Base-by-base conservation (phyloP, 2,329 filamentous ascomycete genomes). In the Emmonsiellopsis sp. region DNA sequence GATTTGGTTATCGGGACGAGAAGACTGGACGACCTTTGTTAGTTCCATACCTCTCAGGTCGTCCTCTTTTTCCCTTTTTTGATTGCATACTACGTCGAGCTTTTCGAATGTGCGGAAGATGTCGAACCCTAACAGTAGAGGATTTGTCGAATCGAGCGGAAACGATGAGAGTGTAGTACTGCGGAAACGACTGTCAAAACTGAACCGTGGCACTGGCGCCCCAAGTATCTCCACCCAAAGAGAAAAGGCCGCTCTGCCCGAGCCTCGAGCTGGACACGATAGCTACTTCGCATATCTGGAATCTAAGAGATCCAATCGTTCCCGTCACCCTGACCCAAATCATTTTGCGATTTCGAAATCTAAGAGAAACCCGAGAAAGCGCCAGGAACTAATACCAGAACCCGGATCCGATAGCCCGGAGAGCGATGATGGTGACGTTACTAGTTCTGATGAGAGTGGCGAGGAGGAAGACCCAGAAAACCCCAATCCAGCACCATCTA, bases 351-450 rank as follows among this genome's bases (percentile, higher is more conserved):
- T 27, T 27, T 27, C 21, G 21, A 27, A 27, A 27, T 27, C 21
- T 1, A 27, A 27, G 21, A 27, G 27, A 11, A 14, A 40, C 9
- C 13, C 10, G 9, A 6, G 13, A 7, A 40, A 40, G 6, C 36
- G 33, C 21, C 34, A 49, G 17, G 34, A 49, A 11, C 34, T 5
- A 27, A 27, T 39, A 9, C 6, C 14, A 10, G 47, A 40, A 39
- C 40, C 47, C 17, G 27, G 43, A 8, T 31, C 39, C 9, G 49
- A 51, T 2, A 6, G 49, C 49, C 27, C 42, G 13, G 49, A 43
- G 33, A 51, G 49, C 14, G 52, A 53, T 49, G 53, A 48, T 52
- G 49, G 50, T 37, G 55, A 55, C 49, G 45, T 53, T 39, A 36
- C 49, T 42, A 49, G 47, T 31, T 34, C n/a, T 5, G 47, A 37